A percentile compares a stretch with the other conserved stretches of the same genome.
These are phyloP conservation scores for Leishmania gerbilli DNA, from an alignment of 208 protist species.

Conservation along the genomic window DNA sequence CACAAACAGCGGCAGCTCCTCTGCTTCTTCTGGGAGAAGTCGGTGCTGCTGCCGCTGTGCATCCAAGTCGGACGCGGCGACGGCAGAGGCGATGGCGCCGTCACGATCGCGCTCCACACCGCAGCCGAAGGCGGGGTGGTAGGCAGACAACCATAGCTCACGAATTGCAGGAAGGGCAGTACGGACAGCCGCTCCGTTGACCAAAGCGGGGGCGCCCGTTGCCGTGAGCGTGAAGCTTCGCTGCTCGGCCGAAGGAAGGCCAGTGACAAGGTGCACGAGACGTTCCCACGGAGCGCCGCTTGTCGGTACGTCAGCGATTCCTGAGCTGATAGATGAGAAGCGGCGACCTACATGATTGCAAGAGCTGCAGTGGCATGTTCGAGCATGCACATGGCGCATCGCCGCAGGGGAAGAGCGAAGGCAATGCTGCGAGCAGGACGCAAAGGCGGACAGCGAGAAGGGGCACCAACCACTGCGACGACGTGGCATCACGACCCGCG, in stretches of 20 bases:
- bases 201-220: not conserved
- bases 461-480: not conserved
- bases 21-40: slow-evolving; percentile 28
- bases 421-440: not conserved
- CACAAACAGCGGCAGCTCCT: slow-evolving; percentile 27
- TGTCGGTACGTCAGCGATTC: not conserved
- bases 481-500: not conserved
- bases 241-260: not conserved
- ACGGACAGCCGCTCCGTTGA: not conserved
- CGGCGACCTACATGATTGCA: not conserved
- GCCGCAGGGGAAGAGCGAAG: not conserved
- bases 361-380: not conserved
- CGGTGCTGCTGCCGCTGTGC: not conserved
- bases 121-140: slow-evolving; percentile 5
- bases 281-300: not conserved
- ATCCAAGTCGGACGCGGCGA: not conserved
- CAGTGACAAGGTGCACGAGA: slow-evolving; percentile 4
- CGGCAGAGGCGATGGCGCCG: not conserved
- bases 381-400: not conserved
- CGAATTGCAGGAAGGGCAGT: slow-evolving; percentile 2
- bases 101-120: not conserved
- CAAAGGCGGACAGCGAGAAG: not conserved
- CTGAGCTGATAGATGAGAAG: not conserved
- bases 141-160: slow-evolving; percentile 6
- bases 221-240: not conserved